Evolutionary conservation across 192 early-diverging fungal species (phyloP), one percentile per base, ranked within the genome.

Genomic region (Kappamyces sp.): DNA sequence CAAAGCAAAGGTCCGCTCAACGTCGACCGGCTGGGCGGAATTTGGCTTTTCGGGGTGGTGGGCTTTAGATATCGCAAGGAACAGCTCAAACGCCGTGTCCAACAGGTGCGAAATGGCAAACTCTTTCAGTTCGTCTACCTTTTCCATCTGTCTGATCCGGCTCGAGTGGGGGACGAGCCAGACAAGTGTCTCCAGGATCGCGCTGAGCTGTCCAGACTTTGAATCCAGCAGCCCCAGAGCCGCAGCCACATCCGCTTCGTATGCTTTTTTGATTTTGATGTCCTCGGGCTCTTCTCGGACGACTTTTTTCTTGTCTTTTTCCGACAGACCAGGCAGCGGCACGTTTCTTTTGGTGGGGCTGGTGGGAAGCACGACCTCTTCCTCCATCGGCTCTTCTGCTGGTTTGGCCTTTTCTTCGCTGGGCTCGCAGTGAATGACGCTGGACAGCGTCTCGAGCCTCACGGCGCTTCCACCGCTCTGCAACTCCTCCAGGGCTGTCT

Each of bases 271-370:
- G 8, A 54, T 33, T 54, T 34, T 54, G 38, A 33, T 9, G 5
- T 54, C 52, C 13, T 54, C 52, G 7, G 52, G n/a, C 13, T 54
- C 33, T 23, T 54, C 52, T 34, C 42, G 39, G 5, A 54, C 31
- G 10, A 54, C 31, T 13, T 54, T 54, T 40, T 54, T 54, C 31
- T 54, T 54, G 39, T 54, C 52, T 1, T 9, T 10, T 54, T 54
- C 23, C 23, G 23, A 23, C 23, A 23, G 23, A 23, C 23, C 23
- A 23, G 23, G 23, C 23, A 23, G 23, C 23, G 23, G 23, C 23
- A 23, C 23, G 23, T 23, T 23, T 23, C 23, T 0, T 23, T 23
- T 23, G 23, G 23, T 23, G 23, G 23, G 23, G 23, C 23, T 23
- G 23, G 23, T 23, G 23, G 23, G 23, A 23, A 23, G 23, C 23